phyloP scores from a whole-genome alignment of 257 asterid genomes.

The Plantago ovata region DNA sequence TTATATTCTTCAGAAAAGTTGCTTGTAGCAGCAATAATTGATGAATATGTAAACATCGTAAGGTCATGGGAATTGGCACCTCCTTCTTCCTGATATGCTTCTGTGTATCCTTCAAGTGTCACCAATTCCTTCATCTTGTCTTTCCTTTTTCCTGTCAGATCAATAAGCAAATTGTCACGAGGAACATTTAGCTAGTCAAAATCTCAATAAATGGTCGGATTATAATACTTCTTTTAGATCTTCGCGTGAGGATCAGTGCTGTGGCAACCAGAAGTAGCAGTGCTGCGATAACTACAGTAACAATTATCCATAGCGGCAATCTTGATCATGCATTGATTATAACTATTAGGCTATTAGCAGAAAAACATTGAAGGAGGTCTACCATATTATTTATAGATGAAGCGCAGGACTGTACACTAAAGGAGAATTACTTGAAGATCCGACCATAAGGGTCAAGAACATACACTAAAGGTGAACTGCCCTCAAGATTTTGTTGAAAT shows the following conservation, averaged over 20 bases:
- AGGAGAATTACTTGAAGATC: slow-evolving; percentile 1
- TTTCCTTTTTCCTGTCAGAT: slow-evolving; percentile 27
- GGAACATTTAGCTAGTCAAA: neutral
- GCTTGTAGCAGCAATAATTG: slow-evolving; percentile 40
- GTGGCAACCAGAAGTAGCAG: slow-evolving; percentile 18
- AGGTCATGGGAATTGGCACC: slow-evolving; percentile 38
- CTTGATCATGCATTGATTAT: slow-evolving; percentile 20
- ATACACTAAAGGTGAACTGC: neutral
- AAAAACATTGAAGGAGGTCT: no score
- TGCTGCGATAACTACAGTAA: slow-evolving; percentile 13
- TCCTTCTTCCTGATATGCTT: slow-evolving; percentile 17
- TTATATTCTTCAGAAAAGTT: slow-evolving; percentile 37
- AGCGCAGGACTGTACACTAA: no score
- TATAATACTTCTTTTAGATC: slow-evolving; percentile 18
- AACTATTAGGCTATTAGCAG: no score
- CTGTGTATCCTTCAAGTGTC: slow-evolving; percentile 35
- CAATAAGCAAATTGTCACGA: no score
- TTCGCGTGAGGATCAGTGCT: slow-evolving; percentile 14
- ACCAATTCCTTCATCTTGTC: slow-evolving; percentile 27
- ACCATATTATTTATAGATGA: no score
- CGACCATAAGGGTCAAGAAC: slow-evolving; percentile 11
- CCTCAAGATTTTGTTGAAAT: slow-evolving; percentile 20
- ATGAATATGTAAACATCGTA: slow-evolving; percentile 35
- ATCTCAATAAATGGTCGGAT: neutral
- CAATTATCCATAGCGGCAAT: slow-evolving; percentile 18